A percentile compares a stretch with the other conserved stretches of the same genome.
phyloP scores from a whole-genome alignment of 2,329 filamentous ascomycete species.

The Byssoonygena ceratinophila region DNA sequence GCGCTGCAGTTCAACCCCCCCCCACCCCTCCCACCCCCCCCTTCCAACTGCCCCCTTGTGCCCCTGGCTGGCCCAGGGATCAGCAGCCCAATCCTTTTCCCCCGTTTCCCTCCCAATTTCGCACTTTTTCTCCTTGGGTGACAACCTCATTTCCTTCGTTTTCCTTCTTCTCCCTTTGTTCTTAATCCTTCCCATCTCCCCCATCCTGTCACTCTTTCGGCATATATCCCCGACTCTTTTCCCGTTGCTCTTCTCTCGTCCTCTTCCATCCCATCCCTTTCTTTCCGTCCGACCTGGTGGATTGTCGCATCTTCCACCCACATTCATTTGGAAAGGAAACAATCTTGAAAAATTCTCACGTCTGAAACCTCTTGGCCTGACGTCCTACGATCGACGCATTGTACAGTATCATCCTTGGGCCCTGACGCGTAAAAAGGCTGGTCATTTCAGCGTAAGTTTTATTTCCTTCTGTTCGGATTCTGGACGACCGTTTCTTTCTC shows the following conservation, averaged over 20 bases:
- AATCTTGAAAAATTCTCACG: background rate
- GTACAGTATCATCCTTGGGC: slow-evolving; percentile 1
- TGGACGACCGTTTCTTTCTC: background rate
- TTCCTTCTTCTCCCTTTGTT: slow-evolving; percentile 23
- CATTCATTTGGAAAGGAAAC: slow-evolving; percentile 27
- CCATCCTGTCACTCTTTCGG: slow-evolving; percentile 13
- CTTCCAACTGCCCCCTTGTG: too few relatives aligned
- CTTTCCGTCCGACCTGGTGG: slow-evolving; percentile 35
- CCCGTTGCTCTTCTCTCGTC: slow-evolving; percentile 12
- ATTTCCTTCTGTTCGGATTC: background rate
- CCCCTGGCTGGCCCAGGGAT: slow-evolving; percentile 2
- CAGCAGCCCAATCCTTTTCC: background rate
- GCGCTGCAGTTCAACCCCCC: background rate
- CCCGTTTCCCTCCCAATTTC: slow-evolving; percentile 5
- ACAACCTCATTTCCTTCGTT: slow-evolving; percentile 16
- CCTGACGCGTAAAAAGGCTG: background rate
- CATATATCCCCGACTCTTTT: slow-evolving; percentile 13
- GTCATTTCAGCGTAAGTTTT: background rate
- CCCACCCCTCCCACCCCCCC: too few relatives aligned
- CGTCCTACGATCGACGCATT: background rate
- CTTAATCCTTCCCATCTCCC: slow-evolving; percentile 18
- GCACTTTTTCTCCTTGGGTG: slow-evolving; percentile 14
- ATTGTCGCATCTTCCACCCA: slow-evolving; percentile 30
- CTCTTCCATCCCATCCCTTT: slow-evolving; percentile 15
- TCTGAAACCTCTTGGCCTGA: background rate